Base-by-base conservation (phyloP, 2,329 filamentous ascomycete genomes). In the Ophiostoma populinum region DNA sequence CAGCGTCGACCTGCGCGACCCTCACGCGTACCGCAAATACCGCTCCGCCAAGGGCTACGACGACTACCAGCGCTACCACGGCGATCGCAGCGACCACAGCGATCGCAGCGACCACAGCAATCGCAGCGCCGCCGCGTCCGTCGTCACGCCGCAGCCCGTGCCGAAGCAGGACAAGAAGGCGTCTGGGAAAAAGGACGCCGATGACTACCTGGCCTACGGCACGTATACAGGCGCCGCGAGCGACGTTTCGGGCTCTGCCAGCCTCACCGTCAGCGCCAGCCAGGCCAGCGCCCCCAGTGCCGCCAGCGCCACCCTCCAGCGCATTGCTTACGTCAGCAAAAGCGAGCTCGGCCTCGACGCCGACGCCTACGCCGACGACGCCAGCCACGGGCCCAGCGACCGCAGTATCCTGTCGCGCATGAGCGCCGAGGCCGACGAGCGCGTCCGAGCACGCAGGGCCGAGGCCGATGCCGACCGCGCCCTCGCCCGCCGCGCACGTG, bases 391-490 rank as follows among this genome's bases (percentile, higher is more conserved):
- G 13, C 36, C 25, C 17, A 19, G 30, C 26, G 17, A 16, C 16
- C 32, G 20, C 32, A 7, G 19, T 7, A 4, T 30, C 30, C 5
- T 25, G 11, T 9, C 11, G 11, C 7, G 10, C 19, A 19, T 26
- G 22, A 7, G 27, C 26, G 13, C 32, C 12, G 24, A 12, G 15
- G 35, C 18, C 5, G 35, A 35, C 16, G 35, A 33, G 7, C 35
- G 25, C n/a, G 17, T 41, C 19, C 32, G 24, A 5, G 28, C 22
- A 5, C 35, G 33, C 16, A 33, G 32, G 27, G 30, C 10, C 5
- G 38, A 17, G 3, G 12, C 36, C 12, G 35, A 40, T 25, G 32
- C 9, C 24, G 40, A 38, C 32, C 33, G 29, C 19, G 25, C 18
- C 2, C 28, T 16, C 12, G 32, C 20, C 9, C 11, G 19, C 12